phyloP scores from a whole-genome alignment of 345 rosid genomes.

The Nasturtium officinale region DNA sequence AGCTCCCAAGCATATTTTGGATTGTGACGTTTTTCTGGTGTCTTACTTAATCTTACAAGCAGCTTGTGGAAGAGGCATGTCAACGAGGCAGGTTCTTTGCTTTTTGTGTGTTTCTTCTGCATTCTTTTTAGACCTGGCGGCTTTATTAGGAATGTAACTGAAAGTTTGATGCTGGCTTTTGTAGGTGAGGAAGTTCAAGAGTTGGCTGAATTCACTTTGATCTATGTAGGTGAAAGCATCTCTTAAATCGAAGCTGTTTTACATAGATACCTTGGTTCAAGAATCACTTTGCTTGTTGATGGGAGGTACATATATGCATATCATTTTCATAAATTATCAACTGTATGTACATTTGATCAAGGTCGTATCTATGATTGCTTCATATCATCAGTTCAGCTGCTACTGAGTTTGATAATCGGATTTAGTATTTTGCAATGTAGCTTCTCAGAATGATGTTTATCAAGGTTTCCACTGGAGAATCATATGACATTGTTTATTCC shows the following conservation, averaged over 20 bases:
- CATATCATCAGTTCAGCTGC: neutral
- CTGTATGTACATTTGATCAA: neutral
- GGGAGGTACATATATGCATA: slow-evolving; percentile 1
- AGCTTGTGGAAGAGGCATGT: slow-evolving; percentile 21
- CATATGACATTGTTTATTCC: neutral
- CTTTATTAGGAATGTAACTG: slow-evolving; percentile 1
- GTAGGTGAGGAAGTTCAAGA: slow-evolving; percentile 5
- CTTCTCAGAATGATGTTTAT: neutral
- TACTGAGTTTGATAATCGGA: slow-evolving; percentile 5
- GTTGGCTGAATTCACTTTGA: neutral
- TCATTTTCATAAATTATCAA: too few species aligned
- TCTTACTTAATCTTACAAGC: slow-evolving; percentile 5
- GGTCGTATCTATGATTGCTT: neutral
- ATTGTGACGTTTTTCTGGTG: slow-evolving; percentile 17
- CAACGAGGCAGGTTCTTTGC: slow-evolving; percentile 31
- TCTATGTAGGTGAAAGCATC: slow-evolving; percentile 22
- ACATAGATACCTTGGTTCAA: neutral
- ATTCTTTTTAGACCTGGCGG: neutral
- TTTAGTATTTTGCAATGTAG: neutral
- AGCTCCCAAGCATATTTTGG: slow-evolving; percentile 15
- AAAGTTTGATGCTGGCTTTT: slow-evolving; percentile 26
- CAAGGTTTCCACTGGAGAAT: neutral
- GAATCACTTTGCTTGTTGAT: slow-evolving; percentile 18
- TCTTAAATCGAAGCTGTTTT: neutral
- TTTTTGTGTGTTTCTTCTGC: slow-evolving; percentile 22